Evolutionary conservation across 2,329 filamentous ascomycete species (phyloP).

Genomic region (Talaromyces sp.): DNA sequence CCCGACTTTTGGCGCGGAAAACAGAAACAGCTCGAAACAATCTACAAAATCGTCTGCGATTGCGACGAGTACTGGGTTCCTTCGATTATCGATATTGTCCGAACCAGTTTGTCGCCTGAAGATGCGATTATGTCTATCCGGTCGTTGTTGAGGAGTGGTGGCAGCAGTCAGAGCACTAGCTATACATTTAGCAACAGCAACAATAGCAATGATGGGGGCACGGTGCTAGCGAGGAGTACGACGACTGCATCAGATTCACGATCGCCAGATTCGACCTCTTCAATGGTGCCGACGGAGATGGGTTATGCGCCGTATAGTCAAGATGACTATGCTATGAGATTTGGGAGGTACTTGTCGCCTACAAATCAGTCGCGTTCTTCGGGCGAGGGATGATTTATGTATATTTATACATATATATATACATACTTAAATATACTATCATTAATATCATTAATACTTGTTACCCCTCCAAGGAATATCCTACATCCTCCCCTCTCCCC

Average conservation of each 20-base stretch:
- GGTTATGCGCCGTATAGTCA: background rate
- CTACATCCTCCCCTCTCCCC: slow-evolving; percentile 46
- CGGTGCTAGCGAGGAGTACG: background rate
- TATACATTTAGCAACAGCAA: background rate
- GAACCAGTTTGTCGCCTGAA: slow-evolving; percentile 30
- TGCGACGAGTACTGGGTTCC: slow-evolving; percentile 30
- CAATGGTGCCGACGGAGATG: background rate
- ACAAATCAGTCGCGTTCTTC: slow-evolving; percentile 5
- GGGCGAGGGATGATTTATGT: background rate
- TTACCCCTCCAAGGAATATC: slow-evolving; percentile 30
- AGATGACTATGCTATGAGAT: background rate
- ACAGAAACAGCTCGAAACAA: slow-evolving; percentile 26
- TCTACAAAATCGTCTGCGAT: slow-evolving; percentile 30
- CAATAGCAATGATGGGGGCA: background rate
- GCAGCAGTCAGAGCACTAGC: background rate
- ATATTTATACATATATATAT: background rate
- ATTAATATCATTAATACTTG: background rate
- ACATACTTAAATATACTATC: background rate
- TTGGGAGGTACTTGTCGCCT: background rate
- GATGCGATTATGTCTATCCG: slow-evolving; percentile 31
- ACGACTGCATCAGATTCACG: background rate
- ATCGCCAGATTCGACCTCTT: slow-evolving; percentile 1
- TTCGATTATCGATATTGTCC: slow-evolving; percentile 31
- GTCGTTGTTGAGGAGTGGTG: background rate
- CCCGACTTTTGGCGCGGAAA: slow-evolving; percentile 30